These are phyloP conservation scores for Podospora comata DNA, from an alignment of 495 filamentous ascomycete genomes.

Conservation along the genomic window DNA sequence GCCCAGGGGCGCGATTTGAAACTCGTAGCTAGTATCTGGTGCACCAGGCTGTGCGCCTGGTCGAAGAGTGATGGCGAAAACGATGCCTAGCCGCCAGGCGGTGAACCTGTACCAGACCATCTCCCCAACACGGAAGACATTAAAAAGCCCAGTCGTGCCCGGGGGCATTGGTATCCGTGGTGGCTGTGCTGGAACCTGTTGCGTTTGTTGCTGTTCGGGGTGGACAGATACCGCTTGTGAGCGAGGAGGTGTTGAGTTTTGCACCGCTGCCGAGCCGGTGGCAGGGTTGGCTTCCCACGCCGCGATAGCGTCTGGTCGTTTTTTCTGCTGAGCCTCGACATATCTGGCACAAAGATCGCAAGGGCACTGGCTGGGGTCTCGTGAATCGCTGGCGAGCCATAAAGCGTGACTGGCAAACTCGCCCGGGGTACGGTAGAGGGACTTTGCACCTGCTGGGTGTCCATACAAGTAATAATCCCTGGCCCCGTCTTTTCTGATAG, in stretches of 20 bases:
- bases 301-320: constrained; percentile 11
- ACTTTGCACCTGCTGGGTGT: constrained; percentile 36
- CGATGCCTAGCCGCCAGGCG: constrained; percentile 41
- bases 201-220: constrained; percentile 12
- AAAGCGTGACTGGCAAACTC: constrained; percentile 44
- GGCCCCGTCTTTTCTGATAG: constrained; percentile 24
- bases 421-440: constrained; percentile 38
- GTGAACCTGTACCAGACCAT: constrained; percentile 42
- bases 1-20: constrained; percentile 31
- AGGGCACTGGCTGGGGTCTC: constrained; percentile 35
- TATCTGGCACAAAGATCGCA: constrained; percentile 35
- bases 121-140: constrained; percentile 43
- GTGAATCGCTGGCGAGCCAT: constrained; percentile 36
- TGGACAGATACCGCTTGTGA: constrained; percentile 2
- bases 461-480: constrained; percentile 45
- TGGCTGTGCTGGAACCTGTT: constrained; percentile 13
- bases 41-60: constrained; percentile 4
- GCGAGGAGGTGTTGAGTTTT: not conserved
- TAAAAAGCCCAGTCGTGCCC: constrained; percentile 27
- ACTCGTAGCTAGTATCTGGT: constrained; percentile 22
- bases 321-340: constrained; percentile 19
- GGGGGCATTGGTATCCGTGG: constrained; percentile 14
- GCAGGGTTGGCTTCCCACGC: constrained; percentile 8
- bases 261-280: constrained; percentile 7
- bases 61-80: constrained; percentile 27